Evolutionary conservation across 2,329 filamentous ascomycete species (phyloP), one percentile per base, ranked within the genome.

Genomic region (Plectosphaerella sp.): DNA sequence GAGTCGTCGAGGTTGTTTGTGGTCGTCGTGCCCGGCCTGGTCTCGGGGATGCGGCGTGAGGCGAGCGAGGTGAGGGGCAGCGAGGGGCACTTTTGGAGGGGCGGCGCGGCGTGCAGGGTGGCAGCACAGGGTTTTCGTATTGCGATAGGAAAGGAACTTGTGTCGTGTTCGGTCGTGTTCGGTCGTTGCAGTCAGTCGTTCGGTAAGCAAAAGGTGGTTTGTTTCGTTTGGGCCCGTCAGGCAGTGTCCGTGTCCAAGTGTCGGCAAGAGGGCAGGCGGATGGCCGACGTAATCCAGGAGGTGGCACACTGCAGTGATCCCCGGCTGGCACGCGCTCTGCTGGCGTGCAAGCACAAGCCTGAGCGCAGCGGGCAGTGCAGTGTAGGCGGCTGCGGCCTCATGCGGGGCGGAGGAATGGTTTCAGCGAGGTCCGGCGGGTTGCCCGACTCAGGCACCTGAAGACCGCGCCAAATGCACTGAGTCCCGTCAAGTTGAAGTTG

Each of bases 241-340:
- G 39, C 16, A 35, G 22, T 22, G 28, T 33, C 28, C 28, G 28
- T 33, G 49, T 20, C 36, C 39, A 24, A 37, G 28, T 33, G 28
- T 33, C 28, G 11, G 28, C 11, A 7, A 33, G 28, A 10, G 28
- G 28, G 8, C 28, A 9, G 28, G 8, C 11, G 28, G 28, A 7
- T 33, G 28, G 45, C n/a, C 22, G 45, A 36, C 45, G 45, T 47
- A 35, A 35, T 33, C 25, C 48, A 51, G 49, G 49, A 51, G 49
- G 49, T 51, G 49, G 49, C 22, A 22, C 22, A 5, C n/a, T 3
- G 22, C 49, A 51, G 49, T 51, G 43, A 47, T 16, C 35, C 39
- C 20, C 8, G 28, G 28, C 28, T 33, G 28, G 28, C 28, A 33
- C 28, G 28, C 28, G 28, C 28, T 3, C 3, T 33, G 28, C 28